Evolutionary conservation across 2,329 filamentous ascomycete species (phyloP), one percentile per base, ranked within the genome.

Genomic region (Monosporascus cannonballus): DNA sequence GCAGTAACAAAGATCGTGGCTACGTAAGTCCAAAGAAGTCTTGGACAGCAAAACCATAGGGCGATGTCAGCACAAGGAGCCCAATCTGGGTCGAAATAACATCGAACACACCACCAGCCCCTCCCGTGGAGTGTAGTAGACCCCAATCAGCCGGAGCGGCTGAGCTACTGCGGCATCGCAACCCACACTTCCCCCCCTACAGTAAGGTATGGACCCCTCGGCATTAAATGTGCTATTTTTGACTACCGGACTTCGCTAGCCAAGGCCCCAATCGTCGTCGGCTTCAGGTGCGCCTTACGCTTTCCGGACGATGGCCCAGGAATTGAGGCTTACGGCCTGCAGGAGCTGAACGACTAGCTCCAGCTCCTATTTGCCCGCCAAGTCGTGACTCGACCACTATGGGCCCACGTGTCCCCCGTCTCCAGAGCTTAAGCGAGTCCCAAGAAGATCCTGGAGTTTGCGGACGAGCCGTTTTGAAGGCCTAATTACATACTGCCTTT

Each of bases 271-370:
- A 62, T 62, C 45, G 57, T 36, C 30, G 49, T 22, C 47, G 36
- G 38, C 47, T 47, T 50, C 24, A 47, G 49, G 24, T 42, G 49
- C 42, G 55, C 54, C 54, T 56, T 56, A 39, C 51, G 53, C 51
- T 54, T 57, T 58, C 57, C 53, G 57, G 58, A 42, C 45, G 36
- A 47, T 39, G 49, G 54, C 55, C 52, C 41, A 58, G 60, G 56
- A 52, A 58, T 53, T 53, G 49, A 56, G 55, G 55, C 54, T 54
- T 57, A 49, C 57, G 57, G 55, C 56, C 51, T 61, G 59, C 61
- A 65, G 59, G 54, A 64, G 63, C 63, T 65, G 63, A 65, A 64
- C 55, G 11, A 56, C 38, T 56, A 56, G 39, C 39, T 20, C 22
- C 18, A 22, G 41, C 50, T 56, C 45, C 58, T 60, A 58, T 59